A percentile compares a stretch with the other conserved stretches of the same genome.
phyloP scores from a whole-genome alignment of 805 yeast genomes.

The Metschnikowia henanensis region DNA sequence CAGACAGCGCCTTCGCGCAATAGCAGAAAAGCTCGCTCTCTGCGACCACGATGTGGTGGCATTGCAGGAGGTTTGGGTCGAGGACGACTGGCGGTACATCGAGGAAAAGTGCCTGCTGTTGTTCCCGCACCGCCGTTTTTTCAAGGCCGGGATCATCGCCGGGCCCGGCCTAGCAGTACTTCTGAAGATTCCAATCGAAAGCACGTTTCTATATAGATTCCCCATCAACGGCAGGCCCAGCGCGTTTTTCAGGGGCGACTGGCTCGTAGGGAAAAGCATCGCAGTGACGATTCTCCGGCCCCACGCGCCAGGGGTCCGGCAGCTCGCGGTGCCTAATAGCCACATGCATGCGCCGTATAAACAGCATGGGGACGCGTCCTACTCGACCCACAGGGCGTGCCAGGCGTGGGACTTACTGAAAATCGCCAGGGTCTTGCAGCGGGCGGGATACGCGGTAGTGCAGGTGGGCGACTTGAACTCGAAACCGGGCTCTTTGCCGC shows the following conservation, averaged over 20 bases:
- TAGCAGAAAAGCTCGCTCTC: conserved; percentile 62
- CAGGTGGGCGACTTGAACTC: conserved; percentile 94
- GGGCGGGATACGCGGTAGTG: conserved; percentile 81
- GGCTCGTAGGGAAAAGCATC: conserved; percentile 93
- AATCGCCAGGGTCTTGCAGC: conserved; percentile 56
- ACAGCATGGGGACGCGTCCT: conserved; percentile 79
- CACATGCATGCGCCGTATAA: conserved; percentile 99
- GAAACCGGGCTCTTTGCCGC: conserved; percentile 82
- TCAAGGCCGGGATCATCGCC: conserved; percentile 78
- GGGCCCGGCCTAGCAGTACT: conserved; percentile 93
- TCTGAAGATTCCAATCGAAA: conserved; percentile 79
- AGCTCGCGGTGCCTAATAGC: conserved; percentile 80
- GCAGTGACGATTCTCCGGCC: conserved; percentile 69
- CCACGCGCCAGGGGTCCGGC: conserved; percentile 43
- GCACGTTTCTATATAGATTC: conserved; percentile 77
- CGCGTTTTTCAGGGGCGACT: conserved; percentile 93
- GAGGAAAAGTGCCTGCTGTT: conserved; percentile 39
- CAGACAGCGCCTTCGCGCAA: conserved; percentile 62
- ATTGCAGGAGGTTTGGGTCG: conserved; percentile 93
- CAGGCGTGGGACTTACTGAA: conserved; percentile 96
- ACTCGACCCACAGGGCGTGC: conserved; percentile 84
- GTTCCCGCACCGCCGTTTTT: conserved; percentile 68
- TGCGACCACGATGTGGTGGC: conserved; percentile 79
- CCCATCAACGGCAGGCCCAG: conserved; percentile 94
- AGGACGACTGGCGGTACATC: conserved; percentile 76